phyloP scores from a whole-genome alignment of 2,329 filamentous ascomycete species.

The Coniochaeta sp. region DNA sequence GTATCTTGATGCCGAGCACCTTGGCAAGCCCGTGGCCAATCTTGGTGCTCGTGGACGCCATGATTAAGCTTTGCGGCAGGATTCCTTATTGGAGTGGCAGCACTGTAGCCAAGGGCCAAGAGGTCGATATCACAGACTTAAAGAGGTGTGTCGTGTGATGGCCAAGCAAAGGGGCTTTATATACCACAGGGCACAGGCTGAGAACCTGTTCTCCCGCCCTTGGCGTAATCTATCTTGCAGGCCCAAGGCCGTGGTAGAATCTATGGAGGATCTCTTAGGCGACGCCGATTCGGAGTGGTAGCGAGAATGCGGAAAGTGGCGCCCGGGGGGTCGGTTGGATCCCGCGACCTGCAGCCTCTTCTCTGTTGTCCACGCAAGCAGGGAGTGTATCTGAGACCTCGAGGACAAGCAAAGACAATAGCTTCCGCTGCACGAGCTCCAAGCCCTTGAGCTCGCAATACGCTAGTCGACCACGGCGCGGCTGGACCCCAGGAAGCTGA shows the following conservation, averaged over 20 bases:
- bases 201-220: background rate
- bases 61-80: constrained; percentile 12
- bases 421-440: background rate
- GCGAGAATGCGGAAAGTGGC: background rate
- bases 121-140: background rate
- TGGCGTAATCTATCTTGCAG: background rate
- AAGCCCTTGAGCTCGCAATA: background rate
- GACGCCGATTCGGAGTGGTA: background rate
- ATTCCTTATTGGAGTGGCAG: background rate
- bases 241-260: constrained; percentile 1
- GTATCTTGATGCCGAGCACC: constrained; percentile 72
- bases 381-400: background rate
- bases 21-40: constrained; percentile 70
- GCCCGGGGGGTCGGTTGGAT: background rate
- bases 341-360: background rate
- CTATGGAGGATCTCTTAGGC: background rate
- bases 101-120: background rate
- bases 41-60: constrained; percentile 40
- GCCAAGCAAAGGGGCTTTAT: constrained; percentile 2
- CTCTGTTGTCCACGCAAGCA: background rate
- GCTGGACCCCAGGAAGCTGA: background rate
- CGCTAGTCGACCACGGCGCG: background rate
- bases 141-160: background rate
- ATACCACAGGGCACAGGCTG: background rate
- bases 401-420: background rate